Conservation (phyloP, 192 early-diverging fungal genomes). For the Umbelopsis sp. region DNA sequence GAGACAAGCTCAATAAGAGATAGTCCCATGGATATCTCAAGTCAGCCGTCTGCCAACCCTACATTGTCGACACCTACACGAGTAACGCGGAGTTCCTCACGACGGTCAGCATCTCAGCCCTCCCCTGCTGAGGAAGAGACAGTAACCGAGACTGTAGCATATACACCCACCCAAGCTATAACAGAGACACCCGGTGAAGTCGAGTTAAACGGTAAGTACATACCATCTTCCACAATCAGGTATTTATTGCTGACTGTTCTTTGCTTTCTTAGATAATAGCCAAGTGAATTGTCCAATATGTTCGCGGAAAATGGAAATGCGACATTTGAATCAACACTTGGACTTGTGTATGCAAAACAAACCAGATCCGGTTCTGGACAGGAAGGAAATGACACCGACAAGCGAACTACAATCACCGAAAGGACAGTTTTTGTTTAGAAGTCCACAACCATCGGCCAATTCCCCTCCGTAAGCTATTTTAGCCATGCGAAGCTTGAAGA, state of each 20-base stretch:
- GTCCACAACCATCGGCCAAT: not conserved
- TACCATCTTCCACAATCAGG: not conserved
- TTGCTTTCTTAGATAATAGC: not conserved
- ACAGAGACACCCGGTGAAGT: not conserved
- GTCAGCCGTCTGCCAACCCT: not conserved
- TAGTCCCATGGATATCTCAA: constrained; percentile 15
- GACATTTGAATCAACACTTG: constrained; percentile 41
- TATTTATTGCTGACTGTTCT: not conserved
- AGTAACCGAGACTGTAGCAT: not conserved
- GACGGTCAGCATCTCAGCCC: not conserved
- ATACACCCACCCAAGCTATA: not conserved
- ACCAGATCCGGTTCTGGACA: not conserved
- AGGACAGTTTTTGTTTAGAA: not conserved
- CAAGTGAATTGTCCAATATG: constrained; percentile 47
- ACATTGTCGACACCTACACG: constrained; percentile 12
- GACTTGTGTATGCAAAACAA: constrained; percentile 35
- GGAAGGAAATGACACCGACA: not conserved
- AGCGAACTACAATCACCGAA: not conserved
- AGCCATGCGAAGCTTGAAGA: not conserved
- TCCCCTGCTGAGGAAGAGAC: not conserved
- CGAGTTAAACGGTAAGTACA: not conserved
- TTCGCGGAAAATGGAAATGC: constrained; percentile 21
- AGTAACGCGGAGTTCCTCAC: not conserved
- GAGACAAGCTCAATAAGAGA: not conserved
- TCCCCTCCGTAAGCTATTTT: not conserved